phyloP scores from a whole-genome alignment of 2,329 filamentous ascomycete species.

The Xylariaceae sp. region DNA sequence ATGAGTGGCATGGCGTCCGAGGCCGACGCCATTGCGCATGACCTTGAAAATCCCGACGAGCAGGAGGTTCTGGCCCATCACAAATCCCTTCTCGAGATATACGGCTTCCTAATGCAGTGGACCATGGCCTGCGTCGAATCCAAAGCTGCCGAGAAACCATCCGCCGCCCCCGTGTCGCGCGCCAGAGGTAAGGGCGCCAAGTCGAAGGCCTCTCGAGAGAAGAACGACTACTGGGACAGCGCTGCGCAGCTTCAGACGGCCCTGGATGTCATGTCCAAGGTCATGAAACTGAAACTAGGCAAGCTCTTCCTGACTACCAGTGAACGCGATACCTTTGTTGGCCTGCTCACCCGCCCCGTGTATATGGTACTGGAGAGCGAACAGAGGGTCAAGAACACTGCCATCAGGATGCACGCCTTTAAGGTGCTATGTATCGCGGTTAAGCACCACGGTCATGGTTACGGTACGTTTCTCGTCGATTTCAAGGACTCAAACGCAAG shows the following conservation, averaged over 20 bases:
- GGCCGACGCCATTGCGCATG: constrained; percentile 77
- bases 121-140: constrained; percentile 89
- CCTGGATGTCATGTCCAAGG: constrained; percentile 92
- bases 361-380: constrained; percentile 95
- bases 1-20: constrained; percentile 81
- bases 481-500: not conserved
- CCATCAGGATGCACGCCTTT: constrained; percentile 94
- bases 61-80: constrained; percentile 82
- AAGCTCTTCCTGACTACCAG: constrained; percentile 95
- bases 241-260: constrained; percentile 80
- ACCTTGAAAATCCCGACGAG: constrained; percentile 80
- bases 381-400: constrained; percentile 78
- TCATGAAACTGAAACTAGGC: constrained; percentile 83
- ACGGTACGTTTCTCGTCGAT: constrained; percentile 52
- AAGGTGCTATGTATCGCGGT: constrained; percentile 94
- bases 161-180: constrained; percentile 62
- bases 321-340: constrained; percentile 91
- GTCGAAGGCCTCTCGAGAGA: constrained; percentile 63
- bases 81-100: constrained; percentile 88
- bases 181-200: constrained; percentile 70
- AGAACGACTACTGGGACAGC: constrained; percentile 83
- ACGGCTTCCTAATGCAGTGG: constrained; percentile 92
- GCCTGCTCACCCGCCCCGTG: constrained; percentile 83
- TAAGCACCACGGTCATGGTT: constrained; percentile 95
- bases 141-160: constrained; percentile 85